These are phyloP conservation scores for Erysimum pusillum DNA, from an alignment of 441 rosid genomes.

Conservation along the genomic window DNA sequence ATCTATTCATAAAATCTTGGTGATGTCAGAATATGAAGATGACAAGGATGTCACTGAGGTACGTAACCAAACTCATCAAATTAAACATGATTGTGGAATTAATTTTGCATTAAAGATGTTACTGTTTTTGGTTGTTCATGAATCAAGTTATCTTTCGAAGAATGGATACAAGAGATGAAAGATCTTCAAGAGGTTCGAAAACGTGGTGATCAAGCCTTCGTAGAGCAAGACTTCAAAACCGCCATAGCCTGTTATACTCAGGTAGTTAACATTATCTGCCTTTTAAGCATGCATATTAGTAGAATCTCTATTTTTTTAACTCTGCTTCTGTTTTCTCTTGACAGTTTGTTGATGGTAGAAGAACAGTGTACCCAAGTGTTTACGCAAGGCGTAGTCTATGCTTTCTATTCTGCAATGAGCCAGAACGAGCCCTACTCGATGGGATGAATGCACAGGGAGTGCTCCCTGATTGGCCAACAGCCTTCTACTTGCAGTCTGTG, in stretches of 20 bases:
- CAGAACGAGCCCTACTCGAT: conserved; percentile 75
- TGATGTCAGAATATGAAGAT: conserved; percentile 66
- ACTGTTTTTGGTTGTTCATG: conserved; percentile 22
- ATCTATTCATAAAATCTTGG: conserved; percentile 74
- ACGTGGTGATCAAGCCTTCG: conserved; percentile 78
- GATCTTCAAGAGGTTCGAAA: conserved; percentile 76
- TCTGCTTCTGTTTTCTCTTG: neutral
- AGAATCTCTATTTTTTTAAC: neutral
- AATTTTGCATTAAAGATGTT: conserved; percentile 28
- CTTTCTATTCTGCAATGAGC: conserved; percentile 69
- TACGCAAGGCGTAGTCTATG: conserved; percentile 85
- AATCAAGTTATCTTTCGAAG: conserved; percentile 78
- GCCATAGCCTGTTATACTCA: conserved; percentile 78
- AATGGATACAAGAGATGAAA: conserved; percentile 80
- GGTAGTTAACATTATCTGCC: conserved; percentile 48
- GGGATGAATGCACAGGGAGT: conserved; percentile 82
- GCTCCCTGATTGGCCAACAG: conserved; percentile 79
- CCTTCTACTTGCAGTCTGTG: conserved; percentile 89
- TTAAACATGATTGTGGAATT: neutral
- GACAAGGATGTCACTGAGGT: conserved; percentile 81
- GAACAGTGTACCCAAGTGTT: conserved; percentile 74
- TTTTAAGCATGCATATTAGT: conserved; percentile 2
- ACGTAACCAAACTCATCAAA: conserved; percentile 27
- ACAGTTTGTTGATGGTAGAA: conserved; percentile 73
- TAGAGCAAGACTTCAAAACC: conserved; percentile 73